A percentile compares a stretch with the other conserved stretches of the same genome.
phyloP scores from a whole-genome alignment of 306 rosid species.

The Quercus wislizeni region DNA sequence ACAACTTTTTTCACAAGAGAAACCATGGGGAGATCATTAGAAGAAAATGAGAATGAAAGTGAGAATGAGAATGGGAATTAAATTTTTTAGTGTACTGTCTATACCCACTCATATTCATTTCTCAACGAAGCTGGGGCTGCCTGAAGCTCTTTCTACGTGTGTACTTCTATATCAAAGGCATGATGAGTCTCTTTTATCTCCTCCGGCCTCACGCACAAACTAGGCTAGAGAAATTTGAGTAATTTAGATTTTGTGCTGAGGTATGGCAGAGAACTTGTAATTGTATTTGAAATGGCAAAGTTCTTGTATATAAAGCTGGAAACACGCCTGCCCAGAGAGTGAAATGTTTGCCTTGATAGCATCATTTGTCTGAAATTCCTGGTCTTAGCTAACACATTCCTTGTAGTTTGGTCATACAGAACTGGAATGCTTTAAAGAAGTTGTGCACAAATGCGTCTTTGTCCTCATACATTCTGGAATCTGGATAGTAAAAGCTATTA shows the following conservation, averaged over 20 bases:
- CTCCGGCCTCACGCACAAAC: neutral
- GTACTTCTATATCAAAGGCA: neutral
- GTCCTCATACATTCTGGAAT: too few relatives aligned
- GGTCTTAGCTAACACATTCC: too few relatives aligned
- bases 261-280: neutral
- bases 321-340: too few relatives aligned
- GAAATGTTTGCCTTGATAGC: too few relatives aligned
- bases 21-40: slow-evolving; percentile 68
- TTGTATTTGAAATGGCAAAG: too few relatives aligned
- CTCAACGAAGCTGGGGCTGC: neutral
- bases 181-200: neutral
- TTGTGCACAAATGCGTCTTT: too few relatives aligned
- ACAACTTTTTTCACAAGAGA: slow-evolving; percentile 59
- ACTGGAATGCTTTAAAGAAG: too few relatives aligned
- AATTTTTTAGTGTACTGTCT: neutral
- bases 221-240: neutral
- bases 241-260: neutral
- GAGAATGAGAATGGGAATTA: too few relatives aligned
- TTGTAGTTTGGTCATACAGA: too few relatives aligned
- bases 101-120: neutral
- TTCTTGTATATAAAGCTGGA: too few relatives aligned
- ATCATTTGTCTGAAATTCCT: too few relatives aligned
- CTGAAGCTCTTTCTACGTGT: neutral
- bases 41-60: slow-evolving; percentile 56
- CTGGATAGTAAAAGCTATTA: too few relatives aligned